A percentile compares a stretch with the other conserved stretches of the same genome.
Evolutionary conservation across 345 rosid species (phyloP).

Genomic region (Syzygium oleosum): DNA sequence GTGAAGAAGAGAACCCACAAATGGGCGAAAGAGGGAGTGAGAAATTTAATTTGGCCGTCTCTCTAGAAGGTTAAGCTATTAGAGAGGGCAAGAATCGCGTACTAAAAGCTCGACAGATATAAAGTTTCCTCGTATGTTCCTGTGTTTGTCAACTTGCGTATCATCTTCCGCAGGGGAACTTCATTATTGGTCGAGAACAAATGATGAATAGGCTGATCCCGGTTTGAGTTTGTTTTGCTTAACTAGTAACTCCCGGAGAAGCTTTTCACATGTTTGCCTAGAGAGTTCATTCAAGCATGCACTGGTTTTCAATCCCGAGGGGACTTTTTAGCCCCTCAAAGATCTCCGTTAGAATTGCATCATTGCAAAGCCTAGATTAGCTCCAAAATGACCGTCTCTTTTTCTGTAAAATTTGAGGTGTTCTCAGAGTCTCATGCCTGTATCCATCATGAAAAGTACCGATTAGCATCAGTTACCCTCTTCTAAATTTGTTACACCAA

Average conservation of each 20-base stretch:
- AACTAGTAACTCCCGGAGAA: neutral
- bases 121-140: neutral
- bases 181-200: neutral
- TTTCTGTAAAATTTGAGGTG: neutral
- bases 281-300: neutral
- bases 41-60: neutral
- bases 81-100: neutral
- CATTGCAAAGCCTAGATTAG: neutral
- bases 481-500: neutral
- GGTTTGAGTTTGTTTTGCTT: neutral
- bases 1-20: neutral
- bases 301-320: neutral
- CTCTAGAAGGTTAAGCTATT: neutral
- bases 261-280: neutral
- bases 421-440: no score
- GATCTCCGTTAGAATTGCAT: neutral
- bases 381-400: neutral
- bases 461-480: neutral
- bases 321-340: neutral
- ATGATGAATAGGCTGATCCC: neutral
- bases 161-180: no score
- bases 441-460: neutral
- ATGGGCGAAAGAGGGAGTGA: neutral
- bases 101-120: neutral
- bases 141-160: fast-evolving